A percentile compares a stretch with the other conserved stretches of the same genome.
Conservation (phyloP, 805 yeast species). For the Torulaspora delbrueckii region DNA sequence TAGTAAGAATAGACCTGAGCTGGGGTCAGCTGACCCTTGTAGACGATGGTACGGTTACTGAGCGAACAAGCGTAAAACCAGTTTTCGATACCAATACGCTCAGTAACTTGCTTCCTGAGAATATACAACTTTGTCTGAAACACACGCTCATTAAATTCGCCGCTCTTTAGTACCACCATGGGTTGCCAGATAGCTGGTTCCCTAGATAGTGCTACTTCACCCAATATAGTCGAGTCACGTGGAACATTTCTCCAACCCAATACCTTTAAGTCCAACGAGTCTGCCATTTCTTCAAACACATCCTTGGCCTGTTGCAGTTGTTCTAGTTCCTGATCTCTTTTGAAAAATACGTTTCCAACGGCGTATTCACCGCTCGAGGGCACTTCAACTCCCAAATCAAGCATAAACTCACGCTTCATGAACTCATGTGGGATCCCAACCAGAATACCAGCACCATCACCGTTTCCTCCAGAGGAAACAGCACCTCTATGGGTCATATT, state of each 20-base stretch:
- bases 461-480: conserved; percentile 93
- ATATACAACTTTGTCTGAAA: conserved; percentile 83
- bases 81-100: conserved; percentile 87
- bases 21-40: conserved; percentile 97
- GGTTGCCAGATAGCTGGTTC: conserved; percentile 93
- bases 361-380: conserved; percentile 88
- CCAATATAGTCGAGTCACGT: conserved; percentile 86
- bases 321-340: conserved; percentile 53
- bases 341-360: conserved; percentile 90
- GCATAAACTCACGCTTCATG: conserved; percentile 76
- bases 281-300: conserved; percentile 79
- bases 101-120: conserved; percentile 83
- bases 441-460: conserved; percentile 98
- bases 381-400: conserved; percentile 57
- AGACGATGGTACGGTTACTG: conserved; percentile 83
- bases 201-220: conserved; percentile 89
- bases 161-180: conserved; percentile 62
- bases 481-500: conserved; percentile 99
- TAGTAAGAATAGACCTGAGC: conserved; percentile 92
- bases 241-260: conserved; percentile 96
- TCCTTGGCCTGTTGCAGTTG: conserved; percentile 63
- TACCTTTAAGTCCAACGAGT: conserved; percentile 68
- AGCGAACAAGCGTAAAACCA: conserved; percentile 97
- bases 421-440: conserved; percentile 88
- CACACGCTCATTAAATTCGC: conserved; percentile 42